Conservation (phyloP, 2,329 filamentous ascomycete genomes). For the Teratosphaeria gauchensis region DNA sequence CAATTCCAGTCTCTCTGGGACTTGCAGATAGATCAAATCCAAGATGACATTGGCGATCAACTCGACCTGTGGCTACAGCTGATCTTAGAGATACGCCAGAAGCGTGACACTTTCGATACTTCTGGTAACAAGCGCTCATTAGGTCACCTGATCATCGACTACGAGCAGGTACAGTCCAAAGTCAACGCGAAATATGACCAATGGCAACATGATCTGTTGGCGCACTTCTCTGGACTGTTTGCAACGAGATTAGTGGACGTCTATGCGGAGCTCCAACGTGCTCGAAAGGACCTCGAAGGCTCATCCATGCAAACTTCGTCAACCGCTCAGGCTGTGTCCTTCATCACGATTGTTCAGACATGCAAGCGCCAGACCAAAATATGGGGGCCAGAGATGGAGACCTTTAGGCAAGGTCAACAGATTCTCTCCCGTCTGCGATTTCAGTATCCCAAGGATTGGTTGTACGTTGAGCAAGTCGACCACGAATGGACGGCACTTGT, state of each 20-base stretch:
- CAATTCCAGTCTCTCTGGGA: conserved; percentile 99
- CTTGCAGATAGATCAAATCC: conserved; percentile 89
- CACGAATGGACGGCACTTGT: conserved; percentile 91
- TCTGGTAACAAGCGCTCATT: conserved; percentile 89
- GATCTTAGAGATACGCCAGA: conserved; percentile 94
- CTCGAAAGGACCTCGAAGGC: conserved; percentile 78
- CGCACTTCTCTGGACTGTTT: conserved; percentile 84
- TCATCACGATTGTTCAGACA: conserved; percentile 95
- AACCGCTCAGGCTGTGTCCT: conserved; percentile 92
- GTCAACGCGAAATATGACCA: conserved; percentile 99
- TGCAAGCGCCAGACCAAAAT: conserved; percentile 88
- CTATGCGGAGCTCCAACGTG: conserved; percentile 82
- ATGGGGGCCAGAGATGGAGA: conserved; percentile 93
- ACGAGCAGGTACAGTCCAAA: conserved; percentile 96
- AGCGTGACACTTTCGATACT: conserved; percentile 91
- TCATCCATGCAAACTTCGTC: conserved; percentile 90
- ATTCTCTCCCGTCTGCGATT: conserved; percentile 86
- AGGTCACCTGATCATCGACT: conserved; percentile 90
- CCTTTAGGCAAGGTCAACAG: conserved; percentile 91
- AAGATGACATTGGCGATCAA: conserved; percentile 82
- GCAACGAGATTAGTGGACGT: conserved; percentile 87
- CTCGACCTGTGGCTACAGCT: conserved; percentile 88
- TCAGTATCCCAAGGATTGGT: conserved; percentile 87
- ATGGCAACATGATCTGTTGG: conserved; percentile 95
- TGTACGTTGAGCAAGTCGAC: conserved; percentile 91